phyloP scores from a whole-genome alignment of 306 rosid genomes.

The Acacia crassicarpa region DNA sequence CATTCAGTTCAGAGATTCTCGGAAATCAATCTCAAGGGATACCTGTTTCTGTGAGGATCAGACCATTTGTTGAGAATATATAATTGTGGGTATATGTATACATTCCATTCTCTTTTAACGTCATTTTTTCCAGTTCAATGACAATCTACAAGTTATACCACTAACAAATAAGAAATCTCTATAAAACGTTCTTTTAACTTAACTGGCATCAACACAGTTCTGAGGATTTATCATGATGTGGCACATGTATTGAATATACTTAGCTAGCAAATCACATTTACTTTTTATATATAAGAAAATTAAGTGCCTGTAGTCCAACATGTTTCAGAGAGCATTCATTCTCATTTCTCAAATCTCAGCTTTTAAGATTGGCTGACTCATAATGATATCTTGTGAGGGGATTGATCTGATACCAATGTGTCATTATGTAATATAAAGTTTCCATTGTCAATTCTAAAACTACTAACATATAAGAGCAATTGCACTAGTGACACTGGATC shows the following conservation, averaged over 20 bases:
- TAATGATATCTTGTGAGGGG: not conserved
- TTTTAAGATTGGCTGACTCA: not conserved
- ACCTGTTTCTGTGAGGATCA: not conserved
- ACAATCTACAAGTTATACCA: not conserved
- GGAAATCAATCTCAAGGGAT: not conserved
- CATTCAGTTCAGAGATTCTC: not conserved
- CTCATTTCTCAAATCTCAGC: not conserved
- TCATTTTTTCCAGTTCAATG: not conserved
- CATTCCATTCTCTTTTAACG: not conserved
- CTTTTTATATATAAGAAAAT: too few species aligned
- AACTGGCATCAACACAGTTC: not conserved
- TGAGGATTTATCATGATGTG: not conserved
- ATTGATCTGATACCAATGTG: not conserved
- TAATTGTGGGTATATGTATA: not conserved
- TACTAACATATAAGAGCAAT: not conserved
- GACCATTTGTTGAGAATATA: not conserved
- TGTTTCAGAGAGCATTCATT: not conserved
- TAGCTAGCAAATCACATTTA: not conserved
- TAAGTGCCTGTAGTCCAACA: not conserved
- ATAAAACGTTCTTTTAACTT: not conserved
- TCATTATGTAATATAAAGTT: not conserved
- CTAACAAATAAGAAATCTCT: not conserved
- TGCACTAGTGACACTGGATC: not conserved
- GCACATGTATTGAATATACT: not conserved
- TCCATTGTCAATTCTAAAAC: not conserved